Evolutionary conservation across 371 early-diverging fungal species (phyloP).

Genomic region (Mucor ambiguus): DNA sequence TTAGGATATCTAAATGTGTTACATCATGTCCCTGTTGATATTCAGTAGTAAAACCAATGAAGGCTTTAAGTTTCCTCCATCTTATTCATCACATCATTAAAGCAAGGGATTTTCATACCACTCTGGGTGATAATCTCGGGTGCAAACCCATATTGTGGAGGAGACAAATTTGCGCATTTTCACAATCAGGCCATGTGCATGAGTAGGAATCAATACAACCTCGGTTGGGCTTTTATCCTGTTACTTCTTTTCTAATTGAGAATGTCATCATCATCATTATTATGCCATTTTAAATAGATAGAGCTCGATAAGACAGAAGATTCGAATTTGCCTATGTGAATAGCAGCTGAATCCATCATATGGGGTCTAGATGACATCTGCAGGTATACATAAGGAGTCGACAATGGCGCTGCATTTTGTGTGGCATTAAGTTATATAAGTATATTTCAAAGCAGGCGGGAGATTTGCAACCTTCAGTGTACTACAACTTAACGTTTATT

Average conservation of each 20-base stretch:
- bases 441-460: conserved; percentile 1
- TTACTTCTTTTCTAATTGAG: neutral
- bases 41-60: neutral
- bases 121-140: neutral
- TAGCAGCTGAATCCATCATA: neutral
- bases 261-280: neutral
- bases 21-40: neutral
- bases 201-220: neutral
- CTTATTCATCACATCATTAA: neutral
- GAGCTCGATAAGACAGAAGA: neutral
- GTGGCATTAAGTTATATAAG: too few relatives aligned
- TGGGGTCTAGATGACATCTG: neutral
- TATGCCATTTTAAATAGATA: neutral
- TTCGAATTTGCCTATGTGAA: too few relatives aligned
- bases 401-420: neutral
- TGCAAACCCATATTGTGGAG: neutral
- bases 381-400: neutral
- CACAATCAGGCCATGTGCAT: neutral
- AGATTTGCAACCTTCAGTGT: neutral
- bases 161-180: neutral
- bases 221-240: conserved; percentile 2
- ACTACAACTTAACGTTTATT: too few relatives aligned
- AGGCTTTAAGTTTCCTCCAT: neutral
- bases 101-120: neutral
- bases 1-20: neutral